phyloP scores from a whole-genome alignment of 176 grass and related monocot genomes.

The Phoenix roebelenii region DNA sequence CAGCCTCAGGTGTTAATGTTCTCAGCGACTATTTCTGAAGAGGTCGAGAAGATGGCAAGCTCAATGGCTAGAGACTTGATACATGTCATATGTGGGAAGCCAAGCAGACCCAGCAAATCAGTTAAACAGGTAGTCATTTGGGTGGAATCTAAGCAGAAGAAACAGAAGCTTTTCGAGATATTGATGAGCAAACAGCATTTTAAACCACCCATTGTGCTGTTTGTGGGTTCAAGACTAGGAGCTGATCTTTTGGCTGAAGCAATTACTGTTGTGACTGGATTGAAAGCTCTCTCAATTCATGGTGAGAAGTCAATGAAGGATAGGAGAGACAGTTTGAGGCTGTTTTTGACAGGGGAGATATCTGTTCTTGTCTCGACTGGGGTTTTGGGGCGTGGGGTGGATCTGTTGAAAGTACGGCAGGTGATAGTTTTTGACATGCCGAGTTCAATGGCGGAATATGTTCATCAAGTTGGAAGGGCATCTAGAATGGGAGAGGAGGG shows the following conservation, averaged over 20 bases:
- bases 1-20: slow-evolving; percentile 81
- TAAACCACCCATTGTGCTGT: slow-evolving; percentile 68
- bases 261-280: slow-evolving; percentile 60
- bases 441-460: slow-evolving; percentile 77
- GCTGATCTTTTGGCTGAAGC: slow-evolving; percentile 80
- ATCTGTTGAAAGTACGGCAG: slow-evolving; percentile 70
- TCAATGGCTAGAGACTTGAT: slow-evolving; percentile 55
- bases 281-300: slow-evolving; percentile 76
- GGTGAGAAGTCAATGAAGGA: slow-evolving; percentile 87
- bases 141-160: slow-evolving; percentile 95
- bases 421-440: slow-evolving; percentile 95
- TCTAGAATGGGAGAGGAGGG: slow-evolving; percentile 75
- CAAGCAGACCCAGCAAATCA: slow-evolving; percentile 58
- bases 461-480: slow-evolving; percentile 85
- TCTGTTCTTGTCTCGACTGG: slow-evolving; percentile 66
- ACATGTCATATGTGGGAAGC: slow-evolving; percentile 49
- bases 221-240: slow-evolving; percentile 74
- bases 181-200: slow-evolving; percentile 69
- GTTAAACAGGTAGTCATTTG: slow-evolving; percentile 84
- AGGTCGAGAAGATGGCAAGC: slow-evolving; percentile 54
- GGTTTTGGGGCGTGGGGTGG: slow-evolving; percentile 72
- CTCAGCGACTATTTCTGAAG: slow-evolving; percentile 49
- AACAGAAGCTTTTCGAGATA: slow-evolving; percentile 92
- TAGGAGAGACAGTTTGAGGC: slow-evolving; percentile 77
- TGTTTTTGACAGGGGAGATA: slow-evolving; percentile 67